These are phyloP conservation scores for Citrus medica DNA, from an alignment of 345 rosid genomes.

Conservation along the genomic window DNA sequence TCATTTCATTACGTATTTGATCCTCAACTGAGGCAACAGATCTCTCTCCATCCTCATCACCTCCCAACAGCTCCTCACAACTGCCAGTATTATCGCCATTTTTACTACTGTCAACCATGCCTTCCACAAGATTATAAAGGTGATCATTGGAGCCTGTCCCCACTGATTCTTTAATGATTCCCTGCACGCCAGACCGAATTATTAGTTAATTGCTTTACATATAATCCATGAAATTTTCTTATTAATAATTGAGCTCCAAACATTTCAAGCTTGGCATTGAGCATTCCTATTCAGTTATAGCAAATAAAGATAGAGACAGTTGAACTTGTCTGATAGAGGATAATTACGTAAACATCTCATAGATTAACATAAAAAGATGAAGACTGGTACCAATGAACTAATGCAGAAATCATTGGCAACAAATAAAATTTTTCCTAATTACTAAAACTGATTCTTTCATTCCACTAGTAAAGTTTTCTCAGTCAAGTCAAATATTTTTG, in stretches of 20 bases:
- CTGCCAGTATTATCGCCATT: constrained; percentile 40
- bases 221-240: neutral
- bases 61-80: constrained; percentile 57
- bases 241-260: neutral
- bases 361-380: neutral
- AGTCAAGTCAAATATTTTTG: neutral
- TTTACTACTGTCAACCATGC: constrained; percentile 55
- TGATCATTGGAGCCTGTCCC: constrained; percentile 44
- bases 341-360: neutral
- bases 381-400: neutral
- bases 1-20: constrained; percentile 88
- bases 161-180: constrained; percentile 70
- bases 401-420: neutral
- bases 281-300: constrained; percentile 4
- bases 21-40: constrained; percentile 84
- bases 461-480: neutral
- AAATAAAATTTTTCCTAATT: neutral
- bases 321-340: neutral
- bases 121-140: constrained; percentile 65
- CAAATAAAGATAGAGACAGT: constrained; percentile 1
- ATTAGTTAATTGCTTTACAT: neutral
- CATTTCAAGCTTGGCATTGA: neutral
- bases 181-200: constrained; percentile 40
- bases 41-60: constrained; percentile 80
- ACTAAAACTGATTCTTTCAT: neutral